phyloP scores from a whole-genome alignment of 2,329 filamentous ascomycete species.

The Fusarium citri region DNA sequence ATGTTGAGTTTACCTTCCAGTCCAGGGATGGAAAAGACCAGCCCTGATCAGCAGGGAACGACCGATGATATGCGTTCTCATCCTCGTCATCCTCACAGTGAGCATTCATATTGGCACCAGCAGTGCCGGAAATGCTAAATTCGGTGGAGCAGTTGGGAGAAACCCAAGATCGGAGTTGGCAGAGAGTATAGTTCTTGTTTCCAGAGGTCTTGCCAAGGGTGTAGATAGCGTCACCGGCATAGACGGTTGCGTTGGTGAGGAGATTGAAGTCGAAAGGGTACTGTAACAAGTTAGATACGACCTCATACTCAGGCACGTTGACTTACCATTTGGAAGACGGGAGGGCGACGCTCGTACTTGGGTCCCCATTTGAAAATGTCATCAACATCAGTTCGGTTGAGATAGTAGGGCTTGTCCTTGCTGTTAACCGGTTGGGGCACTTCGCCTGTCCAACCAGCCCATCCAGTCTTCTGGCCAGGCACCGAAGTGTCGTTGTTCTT shows the following conservation, averaged over 20 bases:
- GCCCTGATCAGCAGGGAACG: conserved; percentile 47
- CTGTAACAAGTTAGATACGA: conserved; percentile 45
- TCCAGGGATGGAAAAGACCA: conserved; percentile 55
- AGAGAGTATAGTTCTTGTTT: conserved; percentile 70
- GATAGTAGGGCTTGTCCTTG: conserved; percentile 50
- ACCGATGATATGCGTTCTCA: conserved; percentile 64
- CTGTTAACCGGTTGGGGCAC: conserved; percentile 50
- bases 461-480: conserved; percentile 50
- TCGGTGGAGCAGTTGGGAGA: conserved; percentile 75
- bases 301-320: not conserved
- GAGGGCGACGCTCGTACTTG: conserved; percentile 62
- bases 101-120: conserved; percentile 69
- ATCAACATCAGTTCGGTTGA: conserved; percentile 72
- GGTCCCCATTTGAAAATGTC: conserved; percentile 76
- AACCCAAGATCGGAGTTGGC: conserved; percentile 72
- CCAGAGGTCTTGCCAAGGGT: conserved; percentile 65
- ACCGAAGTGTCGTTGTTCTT: conserved; percentile 50
- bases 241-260: conserved; percentile 64
- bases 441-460: conserved; percentile 53
- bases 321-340: conserved; percentile 62
- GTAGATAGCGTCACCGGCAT: conserved; percentile 68
- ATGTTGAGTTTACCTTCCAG: conserved; percentile 57
- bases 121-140: conserved; percentile 66
- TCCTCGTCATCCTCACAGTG: conserved; percentile 70
- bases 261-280: conserved; percentile 75